Evolutionary conservation across 2,329 filamentous ascomycete genomes (phyloP).

Genomic region (Scortechinia acanthostroma): DNA sequence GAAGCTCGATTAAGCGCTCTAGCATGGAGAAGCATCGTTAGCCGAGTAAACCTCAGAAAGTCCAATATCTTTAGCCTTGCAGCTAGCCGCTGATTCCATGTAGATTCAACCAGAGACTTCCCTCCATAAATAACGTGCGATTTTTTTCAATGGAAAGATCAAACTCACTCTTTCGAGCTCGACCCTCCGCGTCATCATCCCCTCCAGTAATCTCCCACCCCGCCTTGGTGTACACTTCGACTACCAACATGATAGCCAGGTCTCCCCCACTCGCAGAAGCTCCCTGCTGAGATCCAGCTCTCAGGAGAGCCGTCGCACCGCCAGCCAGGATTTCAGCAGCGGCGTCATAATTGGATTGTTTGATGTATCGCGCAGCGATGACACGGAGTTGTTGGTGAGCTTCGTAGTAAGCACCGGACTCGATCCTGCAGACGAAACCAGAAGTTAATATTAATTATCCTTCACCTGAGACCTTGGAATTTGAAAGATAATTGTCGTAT

Average conservation of each 20-base stretch:
- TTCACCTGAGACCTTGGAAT: no score
- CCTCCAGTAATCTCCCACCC: conserved; percentile 43
- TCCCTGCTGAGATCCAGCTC: conserved; percentile 33
- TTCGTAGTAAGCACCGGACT: conserved; percentile 66
- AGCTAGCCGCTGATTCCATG: no score
- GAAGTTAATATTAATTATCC: no score
- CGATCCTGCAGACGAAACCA: conserved; percentile 38
- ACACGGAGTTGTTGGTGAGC: conserved; percentile 67
- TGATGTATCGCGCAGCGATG: conserved; percentile 61
- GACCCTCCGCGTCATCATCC: background rate
- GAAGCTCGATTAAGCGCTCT: conserved; percentile 39
- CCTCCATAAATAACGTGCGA: background rate
- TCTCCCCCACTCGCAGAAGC: conserved; percentile 51
- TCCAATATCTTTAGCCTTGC: no score
- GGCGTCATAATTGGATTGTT: conserved; percentile 50
- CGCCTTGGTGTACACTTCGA: conserved; percentile 60
- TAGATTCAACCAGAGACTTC: no score
- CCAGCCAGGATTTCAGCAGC: conserved; percentile 56
- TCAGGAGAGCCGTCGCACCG: conserved; percentile 53
- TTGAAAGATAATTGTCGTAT: no score
- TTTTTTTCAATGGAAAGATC: no score
- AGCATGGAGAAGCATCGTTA: background rate
- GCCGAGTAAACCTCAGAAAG: no score
- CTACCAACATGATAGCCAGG: conserved; percentile 47
- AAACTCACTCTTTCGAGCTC: conserved; percentile 34